phyloP scores from a whole-genome alignment of 345 rosid genomes.

The Brassica incana region DNA sequence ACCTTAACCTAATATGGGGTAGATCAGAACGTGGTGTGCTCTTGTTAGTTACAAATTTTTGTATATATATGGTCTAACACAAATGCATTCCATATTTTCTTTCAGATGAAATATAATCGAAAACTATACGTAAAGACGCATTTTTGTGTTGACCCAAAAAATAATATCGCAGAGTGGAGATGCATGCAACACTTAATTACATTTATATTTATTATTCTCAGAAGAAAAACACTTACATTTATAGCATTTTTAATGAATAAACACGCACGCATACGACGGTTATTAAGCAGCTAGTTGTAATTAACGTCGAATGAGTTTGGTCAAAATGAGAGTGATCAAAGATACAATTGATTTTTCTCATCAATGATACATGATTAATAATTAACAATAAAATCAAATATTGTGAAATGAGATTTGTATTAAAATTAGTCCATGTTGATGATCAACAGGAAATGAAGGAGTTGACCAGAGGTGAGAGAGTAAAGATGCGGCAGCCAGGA shows the following conservation, averaged over 20 bases:
- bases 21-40: background rate
- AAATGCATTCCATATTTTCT: background rate
- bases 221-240: background rate
- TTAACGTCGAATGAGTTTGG: background rate
- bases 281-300: background rate
- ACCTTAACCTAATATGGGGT: background rate
- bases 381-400: background rate
- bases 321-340: background rate
- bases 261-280: background rate
- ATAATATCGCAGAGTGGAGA: background rate
- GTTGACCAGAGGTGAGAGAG: conserved; percentile 16
- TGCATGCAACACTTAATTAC: background rate
- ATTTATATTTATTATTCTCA: background rate
- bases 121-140: background rate
- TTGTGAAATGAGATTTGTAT: background rate
- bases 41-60: background rate
- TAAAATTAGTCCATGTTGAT: background rate
- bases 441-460: background rate
- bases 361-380: background rate
- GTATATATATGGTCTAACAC: background rate
- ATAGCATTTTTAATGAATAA: background rate
- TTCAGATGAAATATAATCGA: background rate
- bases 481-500: conserved; percentile 21
- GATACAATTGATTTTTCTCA: background rate
- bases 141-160: background rate